Conservation (phyloP, 139 green algal genomes). For the Dunaliella primolecta region DNA sequence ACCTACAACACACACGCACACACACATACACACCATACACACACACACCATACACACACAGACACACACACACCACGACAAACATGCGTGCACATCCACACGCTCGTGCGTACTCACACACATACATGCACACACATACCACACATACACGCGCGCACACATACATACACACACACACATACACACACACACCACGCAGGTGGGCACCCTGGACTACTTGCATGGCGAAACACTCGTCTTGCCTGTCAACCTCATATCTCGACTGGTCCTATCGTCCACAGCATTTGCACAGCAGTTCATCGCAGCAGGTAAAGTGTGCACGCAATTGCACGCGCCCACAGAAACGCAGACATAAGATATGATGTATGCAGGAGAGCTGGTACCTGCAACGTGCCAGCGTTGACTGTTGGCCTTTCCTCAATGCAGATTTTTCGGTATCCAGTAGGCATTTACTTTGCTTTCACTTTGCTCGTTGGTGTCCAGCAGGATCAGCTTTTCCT, state of each 20-base stretch:
- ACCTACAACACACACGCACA: background rate
- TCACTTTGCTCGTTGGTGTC: too few species aligned
- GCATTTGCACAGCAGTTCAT: conserved; percentile 38
- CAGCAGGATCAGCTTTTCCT: too few species aligned
- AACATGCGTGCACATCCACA: background rate
- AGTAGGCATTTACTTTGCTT: too few species aligned
- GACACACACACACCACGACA: background rate
- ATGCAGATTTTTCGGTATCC: too few species aligned
- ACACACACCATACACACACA: conserved; percentile 19
- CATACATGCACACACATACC: too few species aligned
- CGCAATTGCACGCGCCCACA: background rate
- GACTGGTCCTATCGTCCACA: conserved; percentile 42
- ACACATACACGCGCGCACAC: background rate
- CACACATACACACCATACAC: background rate
- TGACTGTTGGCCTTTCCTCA: too few species aligned
- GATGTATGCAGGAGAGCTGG: too few species aligned
- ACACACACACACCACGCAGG: conserved; percentile 12
- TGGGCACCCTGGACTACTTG: conserved; percentile 25
- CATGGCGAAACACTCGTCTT: conserved; percentile 28
- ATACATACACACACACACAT: conserved; percentile 18
- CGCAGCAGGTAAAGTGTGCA: conserved; percentile 24
- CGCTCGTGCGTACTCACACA: conserved; percentile 6
- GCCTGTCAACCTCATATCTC: conserved; percentile 37
- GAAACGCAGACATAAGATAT: background rate
- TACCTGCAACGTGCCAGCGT: too few species aligned